A percentile compares a stretch with the other conserved stretches of the same genome.
Evolutionary conservation across 2,329 filamentous ascomycete species (phyloP).

Genomic region (Phyllosticta citrichinensis): DNA sequence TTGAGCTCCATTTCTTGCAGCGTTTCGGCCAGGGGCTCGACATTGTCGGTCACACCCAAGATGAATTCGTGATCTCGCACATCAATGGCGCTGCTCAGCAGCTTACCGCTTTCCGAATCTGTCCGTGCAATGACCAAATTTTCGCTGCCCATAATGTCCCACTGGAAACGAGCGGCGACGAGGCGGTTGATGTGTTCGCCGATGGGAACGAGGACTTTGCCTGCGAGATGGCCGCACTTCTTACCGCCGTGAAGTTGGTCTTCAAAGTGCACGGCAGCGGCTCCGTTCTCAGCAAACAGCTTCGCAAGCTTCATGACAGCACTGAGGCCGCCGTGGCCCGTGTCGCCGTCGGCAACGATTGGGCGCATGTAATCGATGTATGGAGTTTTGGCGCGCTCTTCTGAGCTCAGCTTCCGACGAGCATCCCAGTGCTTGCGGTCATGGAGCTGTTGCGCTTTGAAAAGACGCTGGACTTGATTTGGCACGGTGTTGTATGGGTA

Average conservation of each 20-base stretch:
- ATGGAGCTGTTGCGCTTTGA: conserved; percentile 95
- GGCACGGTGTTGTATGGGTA: conserved; percentile 99
- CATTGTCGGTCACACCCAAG: conserved; percentile 70
- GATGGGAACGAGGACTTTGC: conserved; percentile 88
- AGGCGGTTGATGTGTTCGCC: conserved; percentile 96
- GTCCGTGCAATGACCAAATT: conserved; percentile 92
- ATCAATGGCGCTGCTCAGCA: conserved; percentile 85
- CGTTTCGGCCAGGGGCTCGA: conserved; percentile 75
- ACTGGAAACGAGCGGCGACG: conserved; percentile 86
- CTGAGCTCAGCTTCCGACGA: conserved; percentile 64
- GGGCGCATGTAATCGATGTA: conserved; percentile 90
- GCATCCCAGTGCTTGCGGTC: conserved; percentile 92
- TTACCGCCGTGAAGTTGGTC: conserved; percentile 97
- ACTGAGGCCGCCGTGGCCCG: conserved; percentile 84
- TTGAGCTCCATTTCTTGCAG: conserved; percentile 80
- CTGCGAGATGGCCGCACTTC: conserved; percentile 93
- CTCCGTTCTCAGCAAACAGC: conserved; percentile 93
- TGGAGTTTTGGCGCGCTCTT: conserved; percentile 63
- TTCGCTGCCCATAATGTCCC: conserved; percentile 95
- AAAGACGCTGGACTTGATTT: conserved; percentile 90
- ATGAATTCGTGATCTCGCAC: conserved; percentile 96
- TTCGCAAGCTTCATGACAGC: conserved; percentile 94
- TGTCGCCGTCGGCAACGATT: conserved; percentile 94
- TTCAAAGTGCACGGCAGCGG: conserved; percentile 93
- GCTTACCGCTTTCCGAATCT: conserved; percentile 85